phyloP scores from a whole-genome alignment of 2,329 filamentous ascomycete genomes.

The Hypocreales sp. region DNA sequence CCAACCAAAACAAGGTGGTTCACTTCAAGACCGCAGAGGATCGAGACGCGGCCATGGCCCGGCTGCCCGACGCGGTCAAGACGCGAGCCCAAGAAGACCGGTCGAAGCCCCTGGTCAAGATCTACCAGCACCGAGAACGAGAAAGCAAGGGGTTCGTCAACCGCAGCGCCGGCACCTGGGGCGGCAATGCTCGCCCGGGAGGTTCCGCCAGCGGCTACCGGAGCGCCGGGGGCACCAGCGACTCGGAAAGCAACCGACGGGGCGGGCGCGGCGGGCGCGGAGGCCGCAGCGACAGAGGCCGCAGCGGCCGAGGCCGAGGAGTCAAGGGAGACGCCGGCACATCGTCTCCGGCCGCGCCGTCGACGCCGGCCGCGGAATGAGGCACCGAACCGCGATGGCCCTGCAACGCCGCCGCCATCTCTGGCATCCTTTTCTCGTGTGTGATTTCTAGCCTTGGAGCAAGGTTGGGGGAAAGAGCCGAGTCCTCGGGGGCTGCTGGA shows the following conservation, averaged over 20 bases:
- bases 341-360: constrained; percentile 34
- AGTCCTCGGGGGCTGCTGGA: constrained; percentile 3
- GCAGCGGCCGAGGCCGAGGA: constrained; percentile 39
- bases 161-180: constrained; percentile 53
- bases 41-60: constrained; percentile 62
- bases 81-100: constrained; percentile 56
- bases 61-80: constrained; percentile 62
- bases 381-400: background rate
- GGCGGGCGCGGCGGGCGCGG: constrained; percentile 40
- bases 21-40: constrained; percentile 71
- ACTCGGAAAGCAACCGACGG: constrained; percentile 42
- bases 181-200: constrained; percentile 48
- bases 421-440: constrained; percentile 3
- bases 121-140: constrained; percentile 60
- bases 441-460: constrained; percentile 8
- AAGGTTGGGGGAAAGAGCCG: constrained; percentile 5
- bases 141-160: constrained; percentile 37
- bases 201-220: constrained; percentile 57
- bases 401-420: constrained; percentile 1
- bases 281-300: constrained; percentile 41
- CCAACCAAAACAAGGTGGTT: constrained; percentile 67
- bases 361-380: constrained; percentile 29
- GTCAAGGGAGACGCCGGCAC: constrained; percentile 43
- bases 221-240: constrained; percentile 65
- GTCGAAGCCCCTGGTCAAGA: constrained; percentile 66